Percentiles rank a stretch among this genome's conserved stretches.
These are phyloP conservation scores for Euptelea pleiosperma DNA, from an alignment of 164 flowering plant genomes.

Conservation along the genomic window DNA sequence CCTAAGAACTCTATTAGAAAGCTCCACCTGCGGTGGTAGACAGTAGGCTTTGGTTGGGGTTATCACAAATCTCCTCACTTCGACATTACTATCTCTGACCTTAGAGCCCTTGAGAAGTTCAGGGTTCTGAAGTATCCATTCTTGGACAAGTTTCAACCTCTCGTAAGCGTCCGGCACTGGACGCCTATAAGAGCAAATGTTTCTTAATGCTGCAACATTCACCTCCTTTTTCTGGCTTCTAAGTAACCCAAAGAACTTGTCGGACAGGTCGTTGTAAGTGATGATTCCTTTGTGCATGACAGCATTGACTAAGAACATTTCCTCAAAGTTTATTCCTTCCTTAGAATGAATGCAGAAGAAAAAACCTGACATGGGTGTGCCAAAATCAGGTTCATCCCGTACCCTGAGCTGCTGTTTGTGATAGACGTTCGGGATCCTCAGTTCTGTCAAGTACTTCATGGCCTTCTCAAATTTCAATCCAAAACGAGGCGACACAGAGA, in stretches of 20 bases:
- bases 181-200: slow-evolving; percentile 47
- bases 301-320: slow-evolving; percentile 75
- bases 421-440: slow-evolving; percentile 32
- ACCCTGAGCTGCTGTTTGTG: slow-evolving; percentile 22
- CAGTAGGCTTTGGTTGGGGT: slow-evolving; percentile 87
- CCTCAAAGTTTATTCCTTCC: slow-evolving; percentile 38
- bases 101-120: slow-evolving; percentile 39
- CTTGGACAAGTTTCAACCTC: slow-evolving; percentile 49
- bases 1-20: slow-evolving; percentile 79
- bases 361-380: slow-evolving; percentile 31
- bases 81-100: slow-evolving; percentile 41
- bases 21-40: slow-evolving; percentile 79
- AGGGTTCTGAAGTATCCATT: slow-evolving; percentile 67
- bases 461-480: no score
- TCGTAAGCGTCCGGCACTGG: slow-evolving; percentile 54
- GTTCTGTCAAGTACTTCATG: slow-evolving; percentile 42
- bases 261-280: slow-evolving; percentile 62
- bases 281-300: slow-evolving; percentile 66
- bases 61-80: slow-evolving; percentile 67
- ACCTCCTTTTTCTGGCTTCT: slow-evolving; percentile 42
- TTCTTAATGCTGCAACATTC: slow-evolving; percentile 55
- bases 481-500: slow-evolving; percentile 61
- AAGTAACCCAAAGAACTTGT: slow-evolving; percentile 48
- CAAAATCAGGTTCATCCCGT: slow-evolving; percentile 61
- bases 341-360: slow-evolving; percentile 48